A percentile compares a stretch with the other conserved stretches of the same genome.
Evolutionary conservation across 106 monocot genomes (phyloP).

Genomic region (Apostasia shenzhenica): DNA sequence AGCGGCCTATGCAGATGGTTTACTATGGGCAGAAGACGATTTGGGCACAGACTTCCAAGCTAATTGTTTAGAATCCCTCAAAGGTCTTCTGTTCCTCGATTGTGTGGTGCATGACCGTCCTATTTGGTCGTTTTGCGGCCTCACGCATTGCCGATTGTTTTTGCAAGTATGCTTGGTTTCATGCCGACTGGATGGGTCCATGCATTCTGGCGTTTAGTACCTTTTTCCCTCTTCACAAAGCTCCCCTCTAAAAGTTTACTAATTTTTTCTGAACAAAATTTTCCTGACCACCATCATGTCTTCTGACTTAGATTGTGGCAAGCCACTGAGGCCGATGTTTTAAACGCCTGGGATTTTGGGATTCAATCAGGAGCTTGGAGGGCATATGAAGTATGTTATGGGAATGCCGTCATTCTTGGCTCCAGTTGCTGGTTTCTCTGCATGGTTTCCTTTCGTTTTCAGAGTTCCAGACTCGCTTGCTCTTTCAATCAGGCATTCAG

Average conservation of each 20-base stretch:
- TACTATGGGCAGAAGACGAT: slow-evolving; percentile 89
- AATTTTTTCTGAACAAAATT: not conserved
- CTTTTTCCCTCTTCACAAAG: not conserved
- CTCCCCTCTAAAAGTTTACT: not conserved
- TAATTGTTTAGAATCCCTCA: slow-evolving; percentile 95
- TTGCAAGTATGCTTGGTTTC: slow-evolving; percentile 74
- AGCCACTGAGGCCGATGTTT: slow-evolving; percentile 32
- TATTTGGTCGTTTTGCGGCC: slow-evolving; percentile 75
- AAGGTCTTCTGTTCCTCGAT: slow-evolving; percentile 88
- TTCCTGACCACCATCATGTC: not conserved
- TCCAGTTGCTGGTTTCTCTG: slow-evolving; percentile 64
- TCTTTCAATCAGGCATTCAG: slow-evolving; percentile 98
- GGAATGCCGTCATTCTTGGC: slow-evolving; percentile 59
- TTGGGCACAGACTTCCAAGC: slow-evolving; percentile 89
- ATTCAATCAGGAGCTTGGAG: slow-evolving; percentile 87
- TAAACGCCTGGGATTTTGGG: slow-evolving; percentile 63
- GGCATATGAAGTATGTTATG: slow-evolving; percentile 87
- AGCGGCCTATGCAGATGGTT: slow-evolving; percentile 54
- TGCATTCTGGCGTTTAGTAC: slow-evolving; percentile 74
- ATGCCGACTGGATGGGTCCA: slow-evolving; percentile 87
- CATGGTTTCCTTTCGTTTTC: slow-evolving; percentile 98
- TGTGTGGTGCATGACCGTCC: slow-evolving; percentile 68
- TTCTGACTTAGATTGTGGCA: slow-evolving; percentile 60
- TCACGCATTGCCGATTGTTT: slow-evolving; percentile 71
- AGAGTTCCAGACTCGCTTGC: slow-evolving; percentile 83